Evolutionary conservation across 768 basidiomycete genomes (phyloP).

Genomic region (Cystobasidium ongulense): DNA sequence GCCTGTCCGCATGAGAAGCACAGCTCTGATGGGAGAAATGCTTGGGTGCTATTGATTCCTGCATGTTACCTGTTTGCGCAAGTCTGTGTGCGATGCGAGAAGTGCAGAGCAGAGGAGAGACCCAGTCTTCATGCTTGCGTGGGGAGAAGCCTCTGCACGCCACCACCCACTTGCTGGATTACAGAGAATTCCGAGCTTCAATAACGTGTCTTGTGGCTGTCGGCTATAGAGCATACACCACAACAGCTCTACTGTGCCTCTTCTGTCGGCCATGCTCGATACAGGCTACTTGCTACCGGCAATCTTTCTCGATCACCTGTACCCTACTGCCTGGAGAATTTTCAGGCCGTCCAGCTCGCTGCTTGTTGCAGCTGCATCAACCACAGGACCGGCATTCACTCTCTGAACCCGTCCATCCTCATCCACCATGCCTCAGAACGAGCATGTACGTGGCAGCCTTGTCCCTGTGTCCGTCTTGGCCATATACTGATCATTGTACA

Average conservation of each 20-base stretch:
- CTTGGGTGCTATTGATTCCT: too few species aligned
- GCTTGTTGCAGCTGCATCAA: not conserved
- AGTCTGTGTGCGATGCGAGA: too few species aligned
- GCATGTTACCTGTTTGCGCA: too few species aligned
- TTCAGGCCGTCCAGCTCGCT: not conserved
- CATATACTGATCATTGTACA: not conserved
- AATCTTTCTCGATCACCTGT: not conserved
- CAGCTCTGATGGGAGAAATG: too few species aligned
- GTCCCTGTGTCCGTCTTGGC: not conserved
- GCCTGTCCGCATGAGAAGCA: not conserved
- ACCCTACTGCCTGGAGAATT: not conserved
- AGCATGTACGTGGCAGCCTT: slow-evolving; percentile 60
- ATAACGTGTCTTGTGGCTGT: too few species aligned
- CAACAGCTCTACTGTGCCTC: too few species aligned
- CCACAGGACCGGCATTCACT: not conserved
- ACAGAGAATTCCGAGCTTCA: too few species aligned
- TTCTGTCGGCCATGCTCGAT: too few species aligned
- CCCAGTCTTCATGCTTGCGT: too few species aligned
- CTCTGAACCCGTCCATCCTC: not conserved
- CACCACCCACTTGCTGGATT: not conserved
- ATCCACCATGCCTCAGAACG: slow-evolving; percentile 59
- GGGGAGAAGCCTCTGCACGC: not conserved
- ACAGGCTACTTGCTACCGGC: too few species aligned
- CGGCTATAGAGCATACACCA: too few species aligned
- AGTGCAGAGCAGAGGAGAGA: too few species aligned